Percentiles rank a stretch among this genome's conserved stretches.
phyloP scores from a whole-genome alignment of 2,329 filamentous ascomycete species.

The Sclerotiophoma versabilis region DNA sequence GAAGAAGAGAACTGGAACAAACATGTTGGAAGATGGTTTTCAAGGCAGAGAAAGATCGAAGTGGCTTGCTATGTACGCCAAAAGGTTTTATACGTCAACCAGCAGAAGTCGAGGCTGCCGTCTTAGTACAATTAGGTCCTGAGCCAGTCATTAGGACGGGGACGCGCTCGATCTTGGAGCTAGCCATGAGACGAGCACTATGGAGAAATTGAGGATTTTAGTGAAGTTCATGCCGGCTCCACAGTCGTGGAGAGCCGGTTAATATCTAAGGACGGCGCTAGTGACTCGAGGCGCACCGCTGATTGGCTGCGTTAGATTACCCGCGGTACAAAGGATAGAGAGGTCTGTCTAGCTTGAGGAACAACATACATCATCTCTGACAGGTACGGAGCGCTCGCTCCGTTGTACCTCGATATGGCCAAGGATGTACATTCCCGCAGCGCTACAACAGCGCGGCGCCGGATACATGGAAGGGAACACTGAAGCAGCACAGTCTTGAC shows the following conservation, averaged over 20 bases:
- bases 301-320: slow-evolving; percentile 13
- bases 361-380: background rate
- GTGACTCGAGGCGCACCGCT: background rate
- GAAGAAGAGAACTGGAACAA: slow-evolving; percentile 3
- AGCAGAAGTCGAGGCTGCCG: background rate
- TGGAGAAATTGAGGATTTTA: slow-evolving; percentile 1
- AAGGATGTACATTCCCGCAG: background rate
- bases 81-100: too few species aligned
- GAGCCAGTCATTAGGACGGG: background rate
- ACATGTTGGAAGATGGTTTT: background rate
- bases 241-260: slow-evolving; percentile 1
- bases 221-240: slow-evolving; percentile 1
- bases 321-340: slow-evolving; percentile 2
- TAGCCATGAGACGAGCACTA: slow-evolving; percentile 3
- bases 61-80: too few species aligned
- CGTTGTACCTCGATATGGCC: background rate
- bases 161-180: background rate
- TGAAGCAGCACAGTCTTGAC: background rate
- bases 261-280: slow-evolving; percentile 5
- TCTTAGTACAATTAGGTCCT: background rate
- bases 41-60: background rate
- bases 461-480: background rate
- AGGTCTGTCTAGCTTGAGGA: background rate
- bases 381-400: slow-evolving; percentile 5
- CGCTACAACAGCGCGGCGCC: background rate